Evolutionary conservation across 371 early-diverging fungal species (phyloP).

Genomic region (Apophysomyces elegans): DNA sequence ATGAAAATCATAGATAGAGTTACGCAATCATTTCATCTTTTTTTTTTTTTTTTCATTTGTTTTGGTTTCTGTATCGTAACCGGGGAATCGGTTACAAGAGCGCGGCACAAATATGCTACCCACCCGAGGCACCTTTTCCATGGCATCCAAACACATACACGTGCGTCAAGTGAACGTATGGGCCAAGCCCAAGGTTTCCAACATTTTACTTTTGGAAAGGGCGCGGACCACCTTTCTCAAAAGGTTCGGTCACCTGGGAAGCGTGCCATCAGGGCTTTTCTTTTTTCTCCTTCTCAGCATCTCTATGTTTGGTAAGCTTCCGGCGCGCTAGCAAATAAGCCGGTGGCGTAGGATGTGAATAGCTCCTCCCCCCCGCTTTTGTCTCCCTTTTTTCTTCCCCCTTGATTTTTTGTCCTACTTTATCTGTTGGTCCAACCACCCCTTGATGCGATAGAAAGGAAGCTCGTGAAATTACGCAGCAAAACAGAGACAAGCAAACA

Average conservation of each 20-base stretch:
- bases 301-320: slow-evolving; percentile 93
- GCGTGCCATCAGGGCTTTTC: slow-evolving; percentile 91
- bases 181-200: slow-evolving; percentile 95
- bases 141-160: slow-evolving; percentile 94
- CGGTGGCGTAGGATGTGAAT: slow-evolving; percentile 92
- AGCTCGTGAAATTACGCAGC: slow-evolving; percentile 99
- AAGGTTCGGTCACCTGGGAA: slow-evolving; percentile 86
- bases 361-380: neutral
- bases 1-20: slow-evolving; percentile 99
- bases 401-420: slow-evolving; percentile 59
- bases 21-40: slow-evolving; percentile 93
- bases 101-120: slow-evolving; percentile 98
- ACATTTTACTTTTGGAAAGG: slow-evolving; percentile 98
- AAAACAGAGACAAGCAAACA: slow-evolving; percentile 70
- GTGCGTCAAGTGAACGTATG: slow-evolving; percentile 98
- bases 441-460: slow-evolving; percentile 95
- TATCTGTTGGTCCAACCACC: slow-evolving; percentile 99
- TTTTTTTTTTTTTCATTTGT: slow-evolving; percentile 95
- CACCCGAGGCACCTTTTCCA: slow-evolving; percentile 99
- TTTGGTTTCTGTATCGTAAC: slow-evolving; percentile 93
- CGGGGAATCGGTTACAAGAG: slow-evolving; percentile 98
- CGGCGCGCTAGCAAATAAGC: slow-evolving; percentile 97
- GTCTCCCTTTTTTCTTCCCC: neutral
- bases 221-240: slow-evolving; percentile 92
- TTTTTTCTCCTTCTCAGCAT: slow-evolving; percentile 95